These are phyloP conservation scores for Daedaleopsis nitida DNA, from an alignment of 768 basidiomycete species.

Conservation along the genomic window DNA sequence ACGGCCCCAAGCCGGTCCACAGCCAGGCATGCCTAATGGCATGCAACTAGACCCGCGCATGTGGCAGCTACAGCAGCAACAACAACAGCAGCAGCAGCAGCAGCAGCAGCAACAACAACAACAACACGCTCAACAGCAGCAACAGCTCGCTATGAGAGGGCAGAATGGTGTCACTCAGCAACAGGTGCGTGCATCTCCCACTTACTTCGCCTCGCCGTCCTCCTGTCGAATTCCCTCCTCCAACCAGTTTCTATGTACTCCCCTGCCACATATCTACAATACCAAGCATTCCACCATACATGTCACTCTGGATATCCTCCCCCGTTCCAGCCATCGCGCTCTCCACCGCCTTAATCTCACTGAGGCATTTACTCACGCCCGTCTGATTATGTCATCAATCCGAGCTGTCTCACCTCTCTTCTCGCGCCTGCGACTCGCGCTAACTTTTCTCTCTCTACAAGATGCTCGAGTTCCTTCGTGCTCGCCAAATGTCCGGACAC, in stretches of 20 bases:
- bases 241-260: too few relatives aligned
- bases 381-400: constrained; percentile 34
- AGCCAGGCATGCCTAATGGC: constrained; percentile 38
- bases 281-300: too few relatives aligned
- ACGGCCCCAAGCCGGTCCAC: constrained; percentile 37
- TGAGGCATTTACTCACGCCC: constrained; percentile 26
- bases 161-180: constrained; percentile 14
- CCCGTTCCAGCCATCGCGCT: constrained; percentile 9
- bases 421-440: constrained; percentile 15
- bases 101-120: constrained; percentile 13
- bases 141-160: constrained; percentile 5
- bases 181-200: constrained; percentile 20
- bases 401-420: constrained; percentile 19
- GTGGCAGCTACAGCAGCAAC: constrained; percentile 60
- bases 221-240: constrained; percentile 9
- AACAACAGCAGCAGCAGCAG: constrained; percentile 19
- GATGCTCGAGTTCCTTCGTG: constrained; percentile 22
- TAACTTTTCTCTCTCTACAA: constrained; percentile 4
- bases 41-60: constrained; percentile 49
- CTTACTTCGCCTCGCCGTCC: constrained; percentile 18
- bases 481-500: constrained; percentile 5
- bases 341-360: constrained; percentile 25
- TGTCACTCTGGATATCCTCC: too few relatives aligned
- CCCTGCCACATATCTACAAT: too few relatives aligned
- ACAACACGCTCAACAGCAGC: neutral